Conservation (phyloP, 768 basidiomycete species). For the Austroboletus eburneus region DNA sequence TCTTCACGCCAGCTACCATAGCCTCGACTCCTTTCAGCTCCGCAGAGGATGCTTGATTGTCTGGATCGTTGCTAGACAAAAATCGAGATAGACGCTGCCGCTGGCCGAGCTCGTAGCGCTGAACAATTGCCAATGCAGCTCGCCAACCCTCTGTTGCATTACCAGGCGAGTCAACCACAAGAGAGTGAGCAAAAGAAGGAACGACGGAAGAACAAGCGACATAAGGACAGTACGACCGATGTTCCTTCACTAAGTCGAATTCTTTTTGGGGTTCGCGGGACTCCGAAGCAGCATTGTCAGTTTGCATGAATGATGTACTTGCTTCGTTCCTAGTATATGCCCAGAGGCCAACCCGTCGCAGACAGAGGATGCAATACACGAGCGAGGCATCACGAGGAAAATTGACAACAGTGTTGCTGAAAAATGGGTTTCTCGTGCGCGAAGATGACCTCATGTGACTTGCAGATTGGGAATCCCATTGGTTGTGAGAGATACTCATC, state of each 20-base stretch:
- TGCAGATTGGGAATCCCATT: slow-evolving; percentile 14
- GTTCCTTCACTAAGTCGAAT: slow-evolving; percentile 76
- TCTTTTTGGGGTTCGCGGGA: slow-evolving; percentile 35
- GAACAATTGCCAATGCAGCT: slow-evolving; percentile 65
- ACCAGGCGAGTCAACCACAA: slow-evolving; percentile 21
- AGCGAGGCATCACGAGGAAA: slow-evolving; percentile 43
- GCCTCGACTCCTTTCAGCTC: slow-evolving; percentile 54
- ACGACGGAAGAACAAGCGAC: slow-evolving; percentile 64
- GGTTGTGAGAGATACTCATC: slow-evolving; percentile 20
- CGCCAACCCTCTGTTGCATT: slow-evolving; percentile 68
- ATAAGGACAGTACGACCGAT: slow-evolving; percentile 85
- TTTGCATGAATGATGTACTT: slow-evolving; percentile 3
- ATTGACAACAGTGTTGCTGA: not conserved
- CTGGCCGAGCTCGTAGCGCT: slow-evolving; percentile 62
- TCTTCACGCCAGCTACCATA: slow-evolving; percentile 77
- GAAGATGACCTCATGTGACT: slow-evolving; percentile 7
- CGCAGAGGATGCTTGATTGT: slow-evolving; percentile 32
- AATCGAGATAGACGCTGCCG: slow-evolving; percentile 42
- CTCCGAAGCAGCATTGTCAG: slow-evolving; percentile 19
- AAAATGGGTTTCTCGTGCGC: slow-evolving; percentile 6
- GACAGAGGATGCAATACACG: slow-evolving; percentile 65
- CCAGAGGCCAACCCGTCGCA: slow-evolving; percentile 79
- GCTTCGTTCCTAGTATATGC: slow-evolving; percentile 44
- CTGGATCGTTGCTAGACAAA: slow-evolving; percentile 8
- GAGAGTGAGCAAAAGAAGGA: slow-evolving; percentile 45